phyloP scores from a whole-genome alignment of 1,284 basidiomycete species.

The Coriolopsis trogii region DNA sequence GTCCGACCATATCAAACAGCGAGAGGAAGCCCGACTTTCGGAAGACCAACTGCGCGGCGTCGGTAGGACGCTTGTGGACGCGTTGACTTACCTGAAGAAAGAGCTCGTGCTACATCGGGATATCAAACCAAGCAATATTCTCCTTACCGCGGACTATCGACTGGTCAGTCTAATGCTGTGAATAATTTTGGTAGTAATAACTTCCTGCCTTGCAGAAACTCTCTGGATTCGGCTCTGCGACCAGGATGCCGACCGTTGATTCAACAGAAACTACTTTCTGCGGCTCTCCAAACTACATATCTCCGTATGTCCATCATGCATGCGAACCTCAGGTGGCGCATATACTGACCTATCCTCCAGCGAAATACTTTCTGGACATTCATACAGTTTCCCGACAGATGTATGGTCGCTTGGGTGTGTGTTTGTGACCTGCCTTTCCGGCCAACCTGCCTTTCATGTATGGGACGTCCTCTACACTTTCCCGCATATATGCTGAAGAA shows the following conservation, averaged over 20 bases:
- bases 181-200: no score
- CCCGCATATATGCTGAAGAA: neutral
- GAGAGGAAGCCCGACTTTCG: slow-evolving; percentile 27
- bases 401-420: slow-evolving; percentile 35
- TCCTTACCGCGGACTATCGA: slow-evolving; percentile 27
- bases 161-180: no score
- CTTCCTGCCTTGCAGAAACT: slow-evolving; percentile 33
- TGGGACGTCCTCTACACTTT: neutral
- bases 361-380: slow-evolving; percentile 25
- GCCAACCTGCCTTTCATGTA: slow-evolving; percentile 25
- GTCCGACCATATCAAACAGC: slow-evolving; percentile 31
- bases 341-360: slow-evolving; percentile 17
- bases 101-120: slow-evolving; percentile 36
- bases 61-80: slow-evolving; percentile 43
- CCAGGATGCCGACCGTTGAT: slow-evolving; percentile 13
- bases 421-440: slow-evolving; percentile 28
- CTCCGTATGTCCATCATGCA: slow-evolving; percentile 27
- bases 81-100: slow-evolving; percentile 46
- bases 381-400: slow-evolving; percentile 30
- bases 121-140: slow-evolving; percentile 29
- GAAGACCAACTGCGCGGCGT: slow-evolving; percentile 44
- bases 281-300: slow-evolving; percentile 26
- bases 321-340: neutral
- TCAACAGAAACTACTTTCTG: slow-evolving; percentile 21
- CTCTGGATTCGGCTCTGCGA: slow-evolving; percentile 28